Evolutionary conservation across 345 rosid genomes (phyloP), one percentile per base, ranked within the genome.

Genomic region (Hibiscus mutabilis): DNA sequence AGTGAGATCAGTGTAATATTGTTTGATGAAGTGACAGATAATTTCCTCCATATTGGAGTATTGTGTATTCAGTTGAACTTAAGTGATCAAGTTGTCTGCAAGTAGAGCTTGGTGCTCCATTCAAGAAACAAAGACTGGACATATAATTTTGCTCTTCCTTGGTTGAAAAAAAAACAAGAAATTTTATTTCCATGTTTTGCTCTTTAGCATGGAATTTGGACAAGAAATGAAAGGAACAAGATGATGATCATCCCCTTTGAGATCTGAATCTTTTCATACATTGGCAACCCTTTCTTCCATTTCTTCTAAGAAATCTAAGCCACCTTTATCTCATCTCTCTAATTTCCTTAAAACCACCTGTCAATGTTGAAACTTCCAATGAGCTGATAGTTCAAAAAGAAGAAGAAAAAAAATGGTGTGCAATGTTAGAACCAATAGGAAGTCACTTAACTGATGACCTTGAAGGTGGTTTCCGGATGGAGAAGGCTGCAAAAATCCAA

Each of bases 391-490:
- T 33, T 47, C 18, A 58, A 58, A 58, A 35, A 0, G 4, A 55
- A 46, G 51, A 46, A 9, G n/a, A 46, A 12, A 7, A 5, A 5
- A 18, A 55, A 21, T 9, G 27, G 14, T 22, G 19, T 13, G 5
- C 52, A 19, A 12, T n/a, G 25, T 9, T 42, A 9, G 5, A n/a
- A 53, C 6, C 4, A 56, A 5, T 21, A 7, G 37, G 15, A 27
- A 6, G 15, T 19, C 56, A 72, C 87, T 81, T 49, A 83, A 85
- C 93, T 82, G 91, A 82, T 85, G 79, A 56, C 78, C 77, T 68
- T 76, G 87, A 46, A 80, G 57, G 52, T 83, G 84, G 71, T 82
- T 84, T 75, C 78, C 85, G 22, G 90, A 76, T 29, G 46, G 73
- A 25, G 83, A 56, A 80, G 87, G 69, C 65, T 81, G 84, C 6